A percentile compares a stretch with the other conserved stretches of the same genome.
phyloP scores from a whole-genome alignment of 371 early-diverging fungal species.

The Phascolomyces articulosus region DNA sequence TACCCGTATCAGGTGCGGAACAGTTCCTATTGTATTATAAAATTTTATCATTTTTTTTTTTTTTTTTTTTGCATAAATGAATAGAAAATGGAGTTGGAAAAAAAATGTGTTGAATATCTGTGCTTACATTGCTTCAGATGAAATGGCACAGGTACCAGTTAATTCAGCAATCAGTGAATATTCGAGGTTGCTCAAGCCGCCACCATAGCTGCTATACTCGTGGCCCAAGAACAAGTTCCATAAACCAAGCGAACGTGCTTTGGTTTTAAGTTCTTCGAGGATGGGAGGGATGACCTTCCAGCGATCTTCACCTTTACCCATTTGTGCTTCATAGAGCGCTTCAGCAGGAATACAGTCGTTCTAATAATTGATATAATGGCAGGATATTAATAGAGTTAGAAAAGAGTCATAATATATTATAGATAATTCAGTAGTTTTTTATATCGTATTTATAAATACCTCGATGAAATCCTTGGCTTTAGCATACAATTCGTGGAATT shows the following conservation, averaged over 20 bases:
- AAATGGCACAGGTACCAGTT: slow-evolving; percentile 78
- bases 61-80: too few species aligned
- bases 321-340: slow-evolving; percentile 67
- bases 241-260: slow-evolving; percentile 89
- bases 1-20: slow-evolving; percentile 95
- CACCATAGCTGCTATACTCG: slow-evolving; percentile 71
- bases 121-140: slow-evolving; percentile 87
- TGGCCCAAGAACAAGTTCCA: slow-evolving; percentile 94
- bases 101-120: too few species aligned
- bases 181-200: slow-evolving; percentile 94
- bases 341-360: slow-evolving; percentile 96
- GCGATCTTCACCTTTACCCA: slow-evolving; percentile 74
- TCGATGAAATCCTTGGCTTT: slow-evolving; percentile 79
- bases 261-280: slow-evolving; percentile 85
- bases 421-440: background rate
- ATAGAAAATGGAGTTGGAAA: too few species aligned
- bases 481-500: slow-evolving; percentile 68
- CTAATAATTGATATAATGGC: too few species aligned
- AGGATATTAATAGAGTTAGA: too few species aligned
- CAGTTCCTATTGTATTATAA: too few species aligned
- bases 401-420: background rate
- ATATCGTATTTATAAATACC: slow-evolving; percentile 23
- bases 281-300: slow-evolving; percentile 84
- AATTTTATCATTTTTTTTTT: too few species aligned
- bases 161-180: slow-evolving; percentile 91